Conservation (phyloP, 2,329 filamentous ascomycete genomes). For the Ceratocystis variospora region DNA sequence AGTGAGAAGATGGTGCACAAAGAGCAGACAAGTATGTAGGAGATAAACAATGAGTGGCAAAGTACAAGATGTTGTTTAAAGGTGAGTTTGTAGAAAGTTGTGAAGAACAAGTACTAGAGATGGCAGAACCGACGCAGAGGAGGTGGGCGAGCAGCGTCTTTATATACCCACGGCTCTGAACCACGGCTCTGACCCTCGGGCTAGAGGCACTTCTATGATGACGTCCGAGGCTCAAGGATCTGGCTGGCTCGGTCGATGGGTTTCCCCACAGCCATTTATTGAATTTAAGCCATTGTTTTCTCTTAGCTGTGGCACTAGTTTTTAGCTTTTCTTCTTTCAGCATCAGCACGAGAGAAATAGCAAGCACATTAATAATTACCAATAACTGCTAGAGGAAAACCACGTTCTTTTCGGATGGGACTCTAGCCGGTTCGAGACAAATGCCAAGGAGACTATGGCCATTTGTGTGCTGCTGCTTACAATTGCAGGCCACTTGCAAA, state of each 20-base stretch:
- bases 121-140: neutral
- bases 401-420: neutral
- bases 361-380: neutral
- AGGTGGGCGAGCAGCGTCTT: neutral
- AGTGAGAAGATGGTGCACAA: neutral
- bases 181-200: neutral
- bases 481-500: neutral
- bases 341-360: neutral
- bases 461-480: neutral
- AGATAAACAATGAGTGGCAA: neutral
- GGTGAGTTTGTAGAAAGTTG: neutral
- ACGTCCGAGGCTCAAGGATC: neutral
- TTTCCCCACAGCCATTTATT: neutral
- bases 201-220: neutral
- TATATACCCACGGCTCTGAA: conserved; percentile 4
- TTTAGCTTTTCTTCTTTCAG: neutral
- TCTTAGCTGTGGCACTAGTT: neutral
- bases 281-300: neutral
- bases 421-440: neutral
- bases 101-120: neutral
- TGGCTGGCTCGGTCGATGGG: neutral
- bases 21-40: neutral
- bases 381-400: neutral
- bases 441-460: neutral
- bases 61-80: neutral